Evolutionary conservation across 495 filamentous ascomycete genomes (phyloP).

Genomic region (Aspergillus ellipticus): DNA sequence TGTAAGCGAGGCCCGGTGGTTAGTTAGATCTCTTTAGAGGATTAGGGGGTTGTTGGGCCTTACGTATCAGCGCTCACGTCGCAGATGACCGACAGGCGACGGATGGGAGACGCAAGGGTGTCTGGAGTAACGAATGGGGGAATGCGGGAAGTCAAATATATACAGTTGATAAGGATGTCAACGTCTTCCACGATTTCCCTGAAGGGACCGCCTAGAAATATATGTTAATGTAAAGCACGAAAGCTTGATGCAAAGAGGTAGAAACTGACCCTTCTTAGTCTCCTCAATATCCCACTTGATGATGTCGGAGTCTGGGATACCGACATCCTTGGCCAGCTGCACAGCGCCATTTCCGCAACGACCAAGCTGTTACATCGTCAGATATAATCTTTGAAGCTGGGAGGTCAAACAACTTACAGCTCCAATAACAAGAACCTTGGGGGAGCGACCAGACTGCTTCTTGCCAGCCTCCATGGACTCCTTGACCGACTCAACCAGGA

Average conservation of each 20-base stretch:
- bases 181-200: constrained; percentile 70
- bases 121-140: constrained; percentile 66
- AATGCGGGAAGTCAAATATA: constrained; percentile 71
- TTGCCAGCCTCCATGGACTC: constrained; percentile 56
- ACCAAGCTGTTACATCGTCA: constrained; percentile 49
- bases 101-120: constrained; percentile 61
- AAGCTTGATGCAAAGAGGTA: not conserved
- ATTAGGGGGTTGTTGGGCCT: constrained; percentile 8
- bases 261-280: constrained; percentile 51
- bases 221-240: not conserved
- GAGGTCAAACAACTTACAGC: constrained; percentile 35
- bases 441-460: constrained; percentile 48
- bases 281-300: constrained; percentile 92
- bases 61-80: constrained; percentile 75
- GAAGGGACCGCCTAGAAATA: constrained; percentile 68
- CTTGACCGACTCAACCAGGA: constrained; percentile 71
- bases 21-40: not conserved
- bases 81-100: constrained; percentile 80
- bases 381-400: not conserved
- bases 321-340: constrained; percentile 70
- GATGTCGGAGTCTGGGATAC: constrained; percentile 68
- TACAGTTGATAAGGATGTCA: constrained; percentile 86
- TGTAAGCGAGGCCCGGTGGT: constrained; percentile 8
- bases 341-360: constrained; percentile 86
- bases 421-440: constrained; percentile 57